Evolutionary conservation across 164 flowering plant genomes (phyloP).

Genomic region (Brasenia schreberi): DNA sequence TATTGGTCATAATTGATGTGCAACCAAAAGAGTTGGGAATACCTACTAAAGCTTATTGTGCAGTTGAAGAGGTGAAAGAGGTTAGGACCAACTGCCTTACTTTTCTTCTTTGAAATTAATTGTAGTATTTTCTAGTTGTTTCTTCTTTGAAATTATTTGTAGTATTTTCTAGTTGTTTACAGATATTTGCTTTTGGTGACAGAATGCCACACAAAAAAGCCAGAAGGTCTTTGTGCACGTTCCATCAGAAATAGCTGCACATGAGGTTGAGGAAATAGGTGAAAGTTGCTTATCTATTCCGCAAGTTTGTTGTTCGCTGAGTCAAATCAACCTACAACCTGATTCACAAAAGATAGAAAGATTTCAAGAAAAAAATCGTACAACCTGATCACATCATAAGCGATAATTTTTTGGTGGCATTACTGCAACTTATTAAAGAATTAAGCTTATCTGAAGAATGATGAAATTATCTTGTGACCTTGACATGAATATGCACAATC

Average conservation of each 20-base stretch:
- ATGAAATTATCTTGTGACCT: too few species aligned
- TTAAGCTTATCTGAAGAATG: too few species aligned
- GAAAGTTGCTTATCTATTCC: neutral
- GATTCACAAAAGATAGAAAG: too few species aligned
- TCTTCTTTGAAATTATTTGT: neutral
- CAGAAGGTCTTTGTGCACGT: conserved; percentile 96
- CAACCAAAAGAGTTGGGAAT: conserved; percentile 95
- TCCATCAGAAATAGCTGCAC: conserved; percentile 99
- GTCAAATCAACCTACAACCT: too few species aligned
- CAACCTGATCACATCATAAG: too few species aligned
- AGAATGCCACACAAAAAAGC: conserved; percentile 99
- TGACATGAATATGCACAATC: too few species aligned
- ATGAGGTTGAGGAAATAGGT: conserved; percentile 99
- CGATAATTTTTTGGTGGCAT: too few species aligned
- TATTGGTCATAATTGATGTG: conserved; percentile 93
- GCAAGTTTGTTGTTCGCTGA: too few species aligned
- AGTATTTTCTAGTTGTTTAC: neutral
- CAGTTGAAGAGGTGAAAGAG: conserved; percentile 98
- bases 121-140: neutral
- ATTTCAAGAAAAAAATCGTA: too few species aligned
- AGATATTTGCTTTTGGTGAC: conserved; percentile 13
- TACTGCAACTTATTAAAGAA: too few species aligned
- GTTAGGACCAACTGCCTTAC: conserved; percentile 15
- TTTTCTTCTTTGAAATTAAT: neutral
- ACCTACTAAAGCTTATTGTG: conserved; percentile 93